Conservation (phyloP, 2,329 filamentous ascomycete genomes). For the Clonostachys rhizophaga region DNA sequence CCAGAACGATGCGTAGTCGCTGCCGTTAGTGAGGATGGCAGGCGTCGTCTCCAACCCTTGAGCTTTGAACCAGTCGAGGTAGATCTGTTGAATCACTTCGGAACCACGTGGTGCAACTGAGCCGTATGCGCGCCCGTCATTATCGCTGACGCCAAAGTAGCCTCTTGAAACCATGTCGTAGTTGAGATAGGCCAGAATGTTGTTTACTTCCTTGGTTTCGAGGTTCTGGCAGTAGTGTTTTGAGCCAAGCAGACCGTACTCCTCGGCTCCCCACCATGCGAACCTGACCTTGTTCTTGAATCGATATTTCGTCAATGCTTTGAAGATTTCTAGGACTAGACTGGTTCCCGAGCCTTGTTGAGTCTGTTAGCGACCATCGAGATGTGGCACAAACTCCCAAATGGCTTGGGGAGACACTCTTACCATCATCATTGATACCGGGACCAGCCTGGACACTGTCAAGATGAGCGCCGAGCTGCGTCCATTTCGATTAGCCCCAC, state of each 20-base stretch:
- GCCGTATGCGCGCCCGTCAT: slow-evolving; percentile 26
- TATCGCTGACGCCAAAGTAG: slow-evolving; percentile 27
- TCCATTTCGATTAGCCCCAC: slow-evolving; percentile 1
- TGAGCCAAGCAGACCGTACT: slow-evolving; percentile 29
- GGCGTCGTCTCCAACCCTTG: slow-evolving; percentile 22
- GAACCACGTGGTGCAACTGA: slow-evolving; percentile 16
- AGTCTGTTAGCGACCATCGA: not conserved
- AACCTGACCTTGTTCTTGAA: slow-evolving; percentile 31
- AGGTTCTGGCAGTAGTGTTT: slow-evolving; percentile 29
- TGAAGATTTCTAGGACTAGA: slow-evolving; percentile 32
- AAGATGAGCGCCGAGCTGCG: slow-evolving; percentile 30
- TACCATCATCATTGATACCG: slow-evolving; percentile 39
- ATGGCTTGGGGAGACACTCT: not conserved
- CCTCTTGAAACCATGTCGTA: slow-evolving; percentile 33
- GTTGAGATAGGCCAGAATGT: slow-evolving; percentile 31
- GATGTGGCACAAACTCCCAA: not conserved
- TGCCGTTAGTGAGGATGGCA: slow-evolving; percentile 35
- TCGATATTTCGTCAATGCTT: slow-evolving; percentile 26
- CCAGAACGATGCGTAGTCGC: slow-evolving; percentile 56
- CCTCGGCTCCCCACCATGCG: slow-evolving; percentile 40
- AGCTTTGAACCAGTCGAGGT: slow-evolving; percentile 21
- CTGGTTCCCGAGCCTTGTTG: slow-evolving; percentile 25
- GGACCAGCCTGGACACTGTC: slow-evolving; percentile 37
- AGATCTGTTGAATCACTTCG: slow-evolving; percentile 22
- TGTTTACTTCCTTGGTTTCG: slow-evolving; percentile 18